These are phyloP conservation scores for Boletus subparvulus DNA, from an alignment of 768 basidiomycete species.

Conservation along the genomic window DNA sequence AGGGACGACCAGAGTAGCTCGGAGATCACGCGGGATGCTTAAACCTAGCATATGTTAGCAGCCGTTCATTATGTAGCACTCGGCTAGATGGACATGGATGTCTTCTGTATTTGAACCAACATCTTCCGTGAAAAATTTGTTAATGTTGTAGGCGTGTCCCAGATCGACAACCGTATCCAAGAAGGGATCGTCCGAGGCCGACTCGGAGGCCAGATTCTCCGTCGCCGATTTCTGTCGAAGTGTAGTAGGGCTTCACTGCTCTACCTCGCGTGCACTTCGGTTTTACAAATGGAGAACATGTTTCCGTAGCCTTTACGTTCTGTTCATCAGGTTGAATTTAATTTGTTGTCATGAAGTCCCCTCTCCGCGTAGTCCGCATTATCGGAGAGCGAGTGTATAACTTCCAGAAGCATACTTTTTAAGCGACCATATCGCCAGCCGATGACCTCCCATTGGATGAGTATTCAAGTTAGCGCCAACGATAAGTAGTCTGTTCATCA, in stretches of 20 bases:
- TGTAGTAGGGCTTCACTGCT: neutral
- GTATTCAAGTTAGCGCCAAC: neutral
- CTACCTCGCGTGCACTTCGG: neutral
- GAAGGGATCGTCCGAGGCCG: neutral
- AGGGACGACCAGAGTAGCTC: neutral
- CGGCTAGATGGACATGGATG: neutral
- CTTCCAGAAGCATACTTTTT: neutral
- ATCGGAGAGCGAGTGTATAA: neutral
- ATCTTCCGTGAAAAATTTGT: neutral
- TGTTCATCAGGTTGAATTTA: neutral
- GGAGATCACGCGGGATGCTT: neutral
- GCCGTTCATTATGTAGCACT: neutral
- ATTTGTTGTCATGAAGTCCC: neutral
- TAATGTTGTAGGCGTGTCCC: neutral
- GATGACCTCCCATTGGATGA: neutral
- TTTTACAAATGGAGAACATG: neutral
- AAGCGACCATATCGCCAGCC: neutral
- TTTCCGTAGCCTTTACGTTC: conserved; percentile 1
- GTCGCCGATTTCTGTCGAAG: neutral
- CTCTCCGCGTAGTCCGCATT: neutral
- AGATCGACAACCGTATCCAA: neutral
- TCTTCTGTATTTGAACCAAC: neutral
- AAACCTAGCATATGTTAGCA: neutral
- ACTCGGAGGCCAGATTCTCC: neutral
- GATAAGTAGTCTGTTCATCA: neutral